Evolutionary conservation across 2,329 filamentous ascomycete species (phyloP), one percentile per base, ranked within the genome.

Genomic region (Colletotrichum neosansevieriae): DNA sequence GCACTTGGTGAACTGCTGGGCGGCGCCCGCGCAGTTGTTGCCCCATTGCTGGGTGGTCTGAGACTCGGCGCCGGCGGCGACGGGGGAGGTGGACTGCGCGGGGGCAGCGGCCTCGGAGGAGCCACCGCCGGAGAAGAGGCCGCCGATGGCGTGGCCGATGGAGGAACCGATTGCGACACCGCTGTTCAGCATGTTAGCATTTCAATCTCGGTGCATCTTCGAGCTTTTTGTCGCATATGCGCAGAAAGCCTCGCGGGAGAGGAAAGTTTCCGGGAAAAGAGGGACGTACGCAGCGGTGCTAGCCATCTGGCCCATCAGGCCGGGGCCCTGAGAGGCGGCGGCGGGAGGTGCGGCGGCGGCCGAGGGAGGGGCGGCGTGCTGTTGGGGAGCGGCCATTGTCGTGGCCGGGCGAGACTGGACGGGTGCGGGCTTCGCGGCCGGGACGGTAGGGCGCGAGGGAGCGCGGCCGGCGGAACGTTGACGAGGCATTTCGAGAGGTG

Each of bases 161-260:
- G 94, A 94, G 68, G 94, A 97, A 72, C 96, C 96, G 79, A 98
- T 91, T 75, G 96, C 96, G 76, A 98, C 96, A 89, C 96, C 96
- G 78, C 95, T 98, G 75, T 74, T 67, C 57, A 9, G 49, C 10
- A 9, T 7, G 47, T 68, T 59, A 68, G 64, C 38, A 7, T 21
- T 13, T 9, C 15, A 11, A 13, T 17, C 17, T 34, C 15, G 15
- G 9, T 17, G 3, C 15, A 3, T 15, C 3, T 51, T 32, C 29
- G 10, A 32, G 49, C 1, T 32, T 32, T 51, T 11, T 13, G 34
- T 38, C 36, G 10, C 13, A 58, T 66, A 9, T 49, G 40, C 42
- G 19, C 49, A 36, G 45, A 57, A 40, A 29, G 50, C 32, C 32
- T 42, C 19, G 42, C 17, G 10, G 17, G 40, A n/a, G 4, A n/a